Evolutionary conservation across 2,329 filamentous ascomycete species (phyloP).

Genomic region (Arthrinium puccinioides): DNA sequence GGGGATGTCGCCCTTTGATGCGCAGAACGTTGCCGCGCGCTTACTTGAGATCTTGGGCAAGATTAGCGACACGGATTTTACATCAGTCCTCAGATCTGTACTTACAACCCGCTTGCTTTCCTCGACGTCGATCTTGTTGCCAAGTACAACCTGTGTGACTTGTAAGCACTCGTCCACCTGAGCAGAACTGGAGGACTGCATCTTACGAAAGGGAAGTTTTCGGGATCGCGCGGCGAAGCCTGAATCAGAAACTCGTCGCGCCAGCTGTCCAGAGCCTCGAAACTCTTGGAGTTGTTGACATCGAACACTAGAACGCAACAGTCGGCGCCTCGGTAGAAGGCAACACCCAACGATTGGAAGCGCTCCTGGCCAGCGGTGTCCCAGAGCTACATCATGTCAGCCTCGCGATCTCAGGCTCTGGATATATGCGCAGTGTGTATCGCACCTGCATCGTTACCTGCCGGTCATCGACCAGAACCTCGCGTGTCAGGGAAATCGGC

Average conservation of each 20-base stretch:
- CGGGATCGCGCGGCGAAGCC: constrained; percentile 89
- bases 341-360: constrained; percentile 94
- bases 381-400: constrained; percentile 63
- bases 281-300: constrained; percentile 98
- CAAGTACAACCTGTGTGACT: constrained; percentile 68
- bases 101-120: constrained; percentile 89
- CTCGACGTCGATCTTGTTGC: constrained; percentile 98
- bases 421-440: background rate
- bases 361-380: constrained; percentile 96
- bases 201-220: constrained; percentile 93
- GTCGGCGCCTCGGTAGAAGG: constrained; percentile 95
- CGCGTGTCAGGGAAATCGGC: constrained; percentile 97
- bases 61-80: constrained; percentile 18
- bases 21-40: constrained; percentile 93
- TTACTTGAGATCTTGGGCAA: constrained; percentile 74
- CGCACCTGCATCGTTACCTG: constrained; percentile 95
- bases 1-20: constrained; percentile 93
- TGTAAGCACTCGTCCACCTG: background rate
- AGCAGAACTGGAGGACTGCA: background rate
- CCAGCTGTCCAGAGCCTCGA: constrained; percentile 97
- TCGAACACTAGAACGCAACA: constrained; percentile 98
- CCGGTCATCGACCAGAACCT: constrained; percentile 93
- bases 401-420: constrained; percentile 4
- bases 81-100: too few relatives aligned
- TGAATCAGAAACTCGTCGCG: constrained; percentile 97